phyloP scores from a whole-genome alignment of 1,139 yeast species.

The Entelexis paramagnoliae region DNA sequence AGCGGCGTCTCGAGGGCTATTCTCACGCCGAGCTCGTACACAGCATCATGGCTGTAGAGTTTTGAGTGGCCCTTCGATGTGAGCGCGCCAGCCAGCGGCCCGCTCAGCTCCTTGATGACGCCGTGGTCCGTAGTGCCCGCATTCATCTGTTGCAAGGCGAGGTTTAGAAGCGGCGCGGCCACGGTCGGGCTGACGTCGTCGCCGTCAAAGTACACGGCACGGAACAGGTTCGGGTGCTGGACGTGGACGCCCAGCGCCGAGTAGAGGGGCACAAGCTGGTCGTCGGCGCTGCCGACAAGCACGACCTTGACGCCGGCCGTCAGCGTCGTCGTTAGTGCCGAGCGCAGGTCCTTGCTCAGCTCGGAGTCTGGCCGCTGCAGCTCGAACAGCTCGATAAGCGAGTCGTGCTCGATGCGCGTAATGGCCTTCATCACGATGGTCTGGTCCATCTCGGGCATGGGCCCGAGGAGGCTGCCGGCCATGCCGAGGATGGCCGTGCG shows the following conservation, averaged over 20 bases:
- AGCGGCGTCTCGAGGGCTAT: constrained; percentile 70
- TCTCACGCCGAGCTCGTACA: constrained; percentile 68
- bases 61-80: constrained; percentile 94
- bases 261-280: constrained; percentile 84
- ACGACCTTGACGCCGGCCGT: constrained; percentile 64
- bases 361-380: constrained; percentile 65
- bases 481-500: constrained; percentile 66
- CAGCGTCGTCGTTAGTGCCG: constrained; percentile 54
- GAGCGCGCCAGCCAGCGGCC: constrained; percentile 74
- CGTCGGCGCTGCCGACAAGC: constrained; percentile 80
- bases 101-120: constrained; percentile 64
- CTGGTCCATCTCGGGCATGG: constrained; percentile 82
- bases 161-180: constrained; percentile 41
- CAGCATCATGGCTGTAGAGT: constrained; percentile 74
- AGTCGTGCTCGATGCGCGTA: constrained; percentile 80
- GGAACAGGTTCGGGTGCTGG: constrained; percentile 77
- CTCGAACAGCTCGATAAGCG: constrained; percentile 74
- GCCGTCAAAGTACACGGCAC: constrained; percentile 83
- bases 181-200: constrained; percentile 45
- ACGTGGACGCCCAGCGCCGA: constrained; percentile 77
- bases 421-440: constrained; percentile 76
- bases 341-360: constrained; percentile 62
- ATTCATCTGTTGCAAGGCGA: constrained; percentile 36
- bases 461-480: constrained; percentile 95
- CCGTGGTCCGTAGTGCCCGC: constrained; percentile 34